Conservation (phyloP, 495 filamentous ascomycete genomes). For the Trichodelitschia bisporula region DNA sequence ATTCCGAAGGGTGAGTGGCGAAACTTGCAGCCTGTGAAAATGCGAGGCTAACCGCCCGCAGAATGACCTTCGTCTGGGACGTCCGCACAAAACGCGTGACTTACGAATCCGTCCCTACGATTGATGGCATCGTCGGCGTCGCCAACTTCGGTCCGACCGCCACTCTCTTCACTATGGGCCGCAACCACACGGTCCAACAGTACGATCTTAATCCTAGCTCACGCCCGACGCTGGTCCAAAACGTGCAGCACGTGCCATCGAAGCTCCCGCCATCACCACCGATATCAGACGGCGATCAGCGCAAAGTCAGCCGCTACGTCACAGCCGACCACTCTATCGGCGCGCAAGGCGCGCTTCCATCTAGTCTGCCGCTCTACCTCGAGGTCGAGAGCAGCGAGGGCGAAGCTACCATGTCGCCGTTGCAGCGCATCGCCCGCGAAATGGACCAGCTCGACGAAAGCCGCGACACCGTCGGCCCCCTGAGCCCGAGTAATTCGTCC, state of each 20-base stretch:
- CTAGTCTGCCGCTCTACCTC: constrained; percentile 24
- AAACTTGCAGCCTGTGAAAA: not conserved
- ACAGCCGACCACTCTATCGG: constrained; percentile 16
- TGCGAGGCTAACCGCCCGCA: too few relatives aligned
- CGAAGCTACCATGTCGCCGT: constrained; percentile 28
- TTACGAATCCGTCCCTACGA: constrained; percentile 64
- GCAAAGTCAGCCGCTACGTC: constrained; percentile 16
- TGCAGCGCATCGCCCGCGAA: constrained; percentile 37
- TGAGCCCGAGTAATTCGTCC: constrained; percentile 15
- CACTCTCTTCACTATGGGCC: constrained; percentile 76
- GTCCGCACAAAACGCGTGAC: constrained; percentile 88
- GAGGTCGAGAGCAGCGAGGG: constrained; percentile 45
- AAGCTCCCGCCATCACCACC: constrained; percentile 55
- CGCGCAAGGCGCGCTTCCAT: constrained; percentile 19
- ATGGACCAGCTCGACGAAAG: constrained; percentile 29
- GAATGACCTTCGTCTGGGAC: constrained; percentile 86
- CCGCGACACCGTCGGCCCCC: constrained; percentile 18
- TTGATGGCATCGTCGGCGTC: constrained; percentile 56
- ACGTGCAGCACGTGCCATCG: constrained; percentile 59
- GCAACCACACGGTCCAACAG: constrained; percentile 75
- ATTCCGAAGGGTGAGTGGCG: constrained; percentile 57
- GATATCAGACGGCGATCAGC: constrained; percentile 40
- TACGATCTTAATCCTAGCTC: constrained; percentile 55
- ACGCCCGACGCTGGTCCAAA: constrained; percentile 44
- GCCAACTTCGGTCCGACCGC: constrained; percentile 75